phyloP scores from a whole-genome alignment of 495 filamentous ascomycete species.

The Podospora sp. region DNA sequence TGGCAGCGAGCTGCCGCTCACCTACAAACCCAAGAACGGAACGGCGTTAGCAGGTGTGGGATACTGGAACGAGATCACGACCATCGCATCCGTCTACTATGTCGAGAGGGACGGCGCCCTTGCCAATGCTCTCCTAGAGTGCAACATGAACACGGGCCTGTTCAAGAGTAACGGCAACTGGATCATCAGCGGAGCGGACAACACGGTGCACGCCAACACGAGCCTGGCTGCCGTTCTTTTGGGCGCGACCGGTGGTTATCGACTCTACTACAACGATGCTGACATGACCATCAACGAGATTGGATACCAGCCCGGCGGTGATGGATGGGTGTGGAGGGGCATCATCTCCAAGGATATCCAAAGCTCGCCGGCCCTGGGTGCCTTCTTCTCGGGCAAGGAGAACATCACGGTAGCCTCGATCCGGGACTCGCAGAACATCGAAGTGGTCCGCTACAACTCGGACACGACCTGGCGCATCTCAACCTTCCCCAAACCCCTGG shows the following conservation, averaged over 20 bases:
- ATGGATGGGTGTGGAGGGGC: conserved; percentile 29
- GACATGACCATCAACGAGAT: conserved; percentile 34
- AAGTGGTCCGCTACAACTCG: conserved; percentile 26
- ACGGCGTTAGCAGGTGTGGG: conserved; percentile 42
- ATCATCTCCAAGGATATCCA: conserved; percentile 34
- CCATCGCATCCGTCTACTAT: conserved; percentile 39
- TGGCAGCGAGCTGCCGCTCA: conserved; percentile 26
- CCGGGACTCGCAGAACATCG: conserved; percentile 34
- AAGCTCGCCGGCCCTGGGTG: conserved; percentile 28
- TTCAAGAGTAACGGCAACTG: conserved; percentile 31
- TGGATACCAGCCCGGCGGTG: conserved; percentile 24
- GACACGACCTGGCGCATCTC: conserved; percentile 34
- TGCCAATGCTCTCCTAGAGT: conserved; percentile 35
- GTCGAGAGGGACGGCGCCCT: conserved; percentile 27
- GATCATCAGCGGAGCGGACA: conserved; percentile 26
- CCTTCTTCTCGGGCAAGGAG: conserved; percentile 26
- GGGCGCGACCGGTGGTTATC: conserved; percentile 35
- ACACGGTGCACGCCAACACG: conserved; percentile 30
- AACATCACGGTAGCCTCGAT: conserved; percentile 39
- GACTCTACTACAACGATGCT: conserved; percentile 41
- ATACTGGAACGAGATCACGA: conserved; percentile 29
- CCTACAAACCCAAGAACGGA: conserved; percentile 31
- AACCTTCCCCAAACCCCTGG: conserved; percentile 35
- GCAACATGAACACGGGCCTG: conserved; percentile 36
- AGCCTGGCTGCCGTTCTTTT: conserved; percentile 36